Base-by-base conservation (phyloP, 2,329 filamentous ascomycete genomes). In the Claviceps africana region DNA sequence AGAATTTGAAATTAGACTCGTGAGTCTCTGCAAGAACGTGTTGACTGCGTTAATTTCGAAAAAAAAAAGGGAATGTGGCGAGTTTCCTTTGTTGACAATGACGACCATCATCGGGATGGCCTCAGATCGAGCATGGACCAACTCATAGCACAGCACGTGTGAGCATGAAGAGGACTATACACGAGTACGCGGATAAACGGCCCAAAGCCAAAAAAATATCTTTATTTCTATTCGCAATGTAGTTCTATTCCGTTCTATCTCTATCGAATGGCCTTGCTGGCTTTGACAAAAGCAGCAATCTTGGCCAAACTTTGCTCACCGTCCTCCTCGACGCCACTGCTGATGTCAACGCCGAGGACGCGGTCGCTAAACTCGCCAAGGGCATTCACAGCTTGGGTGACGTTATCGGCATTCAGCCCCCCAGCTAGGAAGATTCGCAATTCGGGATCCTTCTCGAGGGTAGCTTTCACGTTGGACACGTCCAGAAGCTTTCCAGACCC, bases 311-410 rank as follows among this genome's bases (percentile, higher is more conserved):
- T 86, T 68, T 98, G 93, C 63, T 81, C 73, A 2, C 89, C 91
- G 59, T 85, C 78, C 37, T 81, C 82, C 69, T 97, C 93, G 2
- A 98, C 89, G 0, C 94, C 94, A 62, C 88, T 95, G 67, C 89
- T 95, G 21, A 95, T 88, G 71, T 98, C 93, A 3, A 98, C 86
- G 2, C 85, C 90, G 35, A 89, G 72, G 13, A 96, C 79, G 54
- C 83, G 79, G 10, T 73, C 73, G 28, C 73, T 72, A 10, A 79
- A 65, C 7, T 77, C 72, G 0, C 82, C 84, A 17, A 91, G 70
- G 15, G 77, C 75, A 22, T 73, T 70, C 19, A 98, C 71, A 8
- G 79, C 76, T 5, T 79, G 72, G 1, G 72, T 72, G 5, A 98
- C 85, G 62, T 96, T 98, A 3, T 83, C 80, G 1, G 88, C 81